Evolutionary conservation across 176 grass and related monocot genomes (phyloP).

Genomic region (Oryza punctata): DNA sequence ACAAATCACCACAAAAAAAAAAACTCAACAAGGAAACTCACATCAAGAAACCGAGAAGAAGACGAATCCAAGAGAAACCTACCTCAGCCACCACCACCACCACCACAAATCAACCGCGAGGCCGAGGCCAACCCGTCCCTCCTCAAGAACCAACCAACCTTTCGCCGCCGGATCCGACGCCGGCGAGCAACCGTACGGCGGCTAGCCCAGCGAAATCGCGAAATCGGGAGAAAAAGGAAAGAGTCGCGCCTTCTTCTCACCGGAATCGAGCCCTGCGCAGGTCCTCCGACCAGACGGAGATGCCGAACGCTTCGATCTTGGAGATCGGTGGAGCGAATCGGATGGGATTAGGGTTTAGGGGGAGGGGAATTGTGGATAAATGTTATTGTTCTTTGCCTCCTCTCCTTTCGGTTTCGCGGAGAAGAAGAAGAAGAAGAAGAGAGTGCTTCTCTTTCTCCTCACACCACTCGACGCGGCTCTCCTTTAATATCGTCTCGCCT

Average conservation of each 20-base stretch:
- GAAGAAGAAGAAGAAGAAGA: background rate
- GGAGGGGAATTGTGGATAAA: conserved; percentile 9
- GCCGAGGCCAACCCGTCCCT: background rate
- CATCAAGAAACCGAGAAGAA: background rate
- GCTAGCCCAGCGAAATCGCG: background rate
- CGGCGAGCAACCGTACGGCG: background rate
- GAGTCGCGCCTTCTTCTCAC: background rate
- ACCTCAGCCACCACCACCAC: conserved; percentile 36
- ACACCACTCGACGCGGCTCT: background rate
- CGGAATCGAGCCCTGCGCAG: background rate
- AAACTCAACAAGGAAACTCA: background rate
- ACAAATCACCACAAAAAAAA: background rate
- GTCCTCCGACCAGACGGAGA: background rate
- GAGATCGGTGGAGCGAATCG: background rate
- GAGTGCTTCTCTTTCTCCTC: background rate
- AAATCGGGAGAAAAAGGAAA: background rate
- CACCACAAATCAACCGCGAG: conserved; percentile 23
- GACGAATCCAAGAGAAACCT: conserved; percentile 12
- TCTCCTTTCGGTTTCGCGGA: background rate
- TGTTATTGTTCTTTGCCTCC: background rate
- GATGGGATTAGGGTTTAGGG: conserved; percentile 42
- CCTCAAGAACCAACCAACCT: background rate
- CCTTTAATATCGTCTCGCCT: conserved; percentile 26
- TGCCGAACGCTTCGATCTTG: background rate
- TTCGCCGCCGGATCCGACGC: conserved; percentile 39